Evolutionary conservation across 768 basidiomycete species (phyloP), one percentile per base, ranked within the genome.

Genomic region (Boletus vermiculosoides): DNA sequence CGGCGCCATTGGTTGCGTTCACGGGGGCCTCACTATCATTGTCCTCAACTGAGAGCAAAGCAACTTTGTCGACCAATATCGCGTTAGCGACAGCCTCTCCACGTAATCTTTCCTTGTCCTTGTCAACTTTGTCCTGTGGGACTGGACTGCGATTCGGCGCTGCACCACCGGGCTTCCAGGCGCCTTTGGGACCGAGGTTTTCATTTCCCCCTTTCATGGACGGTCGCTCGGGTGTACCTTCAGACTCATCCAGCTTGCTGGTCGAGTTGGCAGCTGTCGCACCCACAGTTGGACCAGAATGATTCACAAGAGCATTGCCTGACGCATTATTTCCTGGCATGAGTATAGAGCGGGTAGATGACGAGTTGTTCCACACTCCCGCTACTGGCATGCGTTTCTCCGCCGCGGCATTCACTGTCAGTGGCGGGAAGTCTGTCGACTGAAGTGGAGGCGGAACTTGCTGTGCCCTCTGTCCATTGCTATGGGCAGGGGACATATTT

Each of bases 331-430:
- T 74, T 20, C 71, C 69, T 12, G 78, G 70, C 57, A 77, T 71
- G 42, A 88, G 77, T 56, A 83, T 76, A 22, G 85, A 77, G 15
- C 85, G 77, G 22, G 74, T 73, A 25, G 75, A 75, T 25, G 82
- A 74, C 28, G 81, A 70, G 59, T 85, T 86, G 22, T 80, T 83
- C 90, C 90, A 92, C 23, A 86, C 90, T 25, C 90, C 88, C 30
- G 77, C 76, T 7, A 80, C 80, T 2, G 85, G 84, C 7, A 76
- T 66, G 45, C 81, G 81, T 63, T 79, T 83, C 70, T 86, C 85
- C 20, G 71, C 66, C 30, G 71, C 69, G 22, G 76, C 66, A 6
- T 71, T 75, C 41, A 71, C 68, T 12, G 80, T 79, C 44, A 90
- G 73, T 11, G 89, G 89, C 6, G 88, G 88, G 61, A 90, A 90